Evolutionary conservation across 129 eudicot genomes (phyloP).

Genomic region (Flaveria brownii): DNA sequence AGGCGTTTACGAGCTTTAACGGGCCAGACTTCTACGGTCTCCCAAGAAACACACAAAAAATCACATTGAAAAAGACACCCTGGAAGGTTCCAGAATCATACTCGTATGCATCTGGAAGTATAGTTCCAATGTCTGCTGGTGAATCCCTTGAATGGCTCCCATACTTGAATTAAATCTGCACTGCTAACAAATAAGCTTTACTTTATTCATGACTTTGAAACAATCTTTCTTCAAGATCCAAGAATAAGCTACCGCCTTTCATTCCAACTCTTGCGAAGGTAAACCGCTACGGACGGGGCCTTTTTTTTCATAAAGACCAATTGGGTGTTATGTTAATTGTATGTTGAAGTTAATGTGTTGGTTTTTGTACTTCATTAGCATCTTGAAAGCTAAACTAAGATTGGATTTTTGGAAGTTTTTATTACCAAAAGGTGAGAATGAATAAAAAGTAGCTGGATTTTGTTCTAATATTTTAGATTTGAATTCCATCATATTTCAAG

Average conservation of each 20-base stretch:
- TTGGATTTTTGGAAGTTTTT: not conserved
- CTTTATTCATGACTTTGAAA: not conserved
- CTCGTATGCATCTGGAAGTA: constrained; percentile 57
- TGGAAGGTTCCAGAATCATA: constrained; percentile 84
- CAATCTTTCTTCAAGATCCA: not conserved
- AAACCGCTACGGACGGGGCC: not conserved
- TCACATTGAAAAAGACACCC: constrained; percentile 58
- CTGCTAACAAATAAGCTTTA: not conserved
- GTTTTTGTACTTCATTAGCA: not conserved
- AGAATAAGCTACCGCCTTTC: not conserved
- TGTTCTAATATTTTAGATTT: not conserved
- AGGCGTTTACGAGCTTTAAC: constrained; percentile 92
- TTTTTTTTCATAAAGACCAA: not conserved
- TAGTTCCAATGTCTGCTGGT: constrained; percentile 94
- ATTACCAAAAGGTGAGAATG: not conserved
- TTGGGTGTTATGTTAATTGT: not conserved
- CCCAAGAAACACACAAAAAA: constrained; percentile 74
- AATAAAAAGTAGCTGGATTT: not conserved
- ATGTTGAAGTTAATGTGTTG: not conserved
- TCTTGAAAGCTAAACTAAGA: not conserved
- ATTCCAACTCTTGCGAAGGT: not conserved
- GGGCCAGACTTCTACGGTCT: constrained; percentile 98
- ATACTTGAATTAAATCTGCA: not conserved
- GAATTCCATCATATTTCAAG: not conserved
- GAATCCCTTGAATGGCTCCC: constrained; percentile 83